Conservation (phyloP, 345 rosid species). For the Dovyalis caffra region DNA sequence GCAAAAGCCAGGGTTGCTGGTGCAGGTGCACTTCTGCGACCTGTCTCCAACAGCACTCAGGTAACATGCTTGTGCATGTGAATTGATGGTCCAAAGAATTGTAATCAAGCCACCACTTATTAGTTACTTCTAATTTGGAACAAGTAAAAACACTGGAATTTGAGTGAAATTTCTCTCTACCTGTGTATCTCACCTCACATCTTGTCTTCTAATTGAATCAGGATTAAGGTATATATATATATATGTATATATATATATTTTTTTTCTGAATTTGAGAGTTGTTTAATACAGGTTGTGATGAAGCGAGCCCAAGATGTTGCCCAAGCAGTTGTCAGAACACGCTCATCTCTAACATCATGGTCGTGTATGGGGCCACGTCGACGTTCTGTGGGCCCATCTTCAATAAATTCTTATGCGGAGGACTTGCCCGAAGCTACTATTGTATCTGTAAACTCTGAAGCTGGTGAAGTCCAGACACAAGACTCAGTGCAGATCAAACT, state of each 20-base stretch:
- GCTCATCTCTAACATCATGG: constrained; percentile 79
- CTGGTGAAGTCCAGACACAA: constrained; percentile 34
- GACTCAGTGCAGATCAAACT: constrained; percentile 30
- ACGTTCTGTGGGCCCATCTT: constrained; percentile 44
- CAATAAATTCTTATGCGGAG: constrained; percentile 40
- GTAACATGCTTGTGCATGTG: constrained; percentile 33
- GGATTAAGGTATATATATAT: too few relatives aligned
- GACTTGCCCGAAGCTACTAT: constrained; percentile 51
- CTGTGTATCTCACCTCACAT: neutral
- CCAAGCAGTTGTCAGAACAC: constrained; percentile 81
- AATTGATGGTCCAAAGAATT: neutral
- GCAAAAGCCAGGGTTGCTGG: constrained; percentile 96
- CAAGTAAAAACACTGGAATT: neutral
- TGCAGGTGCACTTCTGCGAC: constrained; percentile 86
- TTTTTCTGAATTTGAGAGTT: neutral
- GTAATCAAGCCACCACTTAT: neutral
- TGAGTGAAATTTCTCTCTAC: neutral
- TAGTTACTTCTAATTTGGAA: neutral
- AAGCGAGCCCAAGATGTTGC: constrained; percentile 89
- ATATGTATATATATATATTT: too few relatives aligned
- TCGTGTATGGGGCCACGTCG: constrained; percentile 92
- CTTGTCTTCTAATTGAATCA: neutral
- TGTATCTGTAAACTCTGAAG: constrained; percentile 44
- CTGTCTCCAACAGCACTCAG: constrained; percentile 88
- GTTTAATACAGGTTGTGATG: constrained; percentile 65